A percentile compares a stretch with the other conserved stretches of the same genome.
Evolutionary conservation across 495 filamentous ascomycete genomes (phyloP).

Genomic region (Neurospora sp.): DNA sequence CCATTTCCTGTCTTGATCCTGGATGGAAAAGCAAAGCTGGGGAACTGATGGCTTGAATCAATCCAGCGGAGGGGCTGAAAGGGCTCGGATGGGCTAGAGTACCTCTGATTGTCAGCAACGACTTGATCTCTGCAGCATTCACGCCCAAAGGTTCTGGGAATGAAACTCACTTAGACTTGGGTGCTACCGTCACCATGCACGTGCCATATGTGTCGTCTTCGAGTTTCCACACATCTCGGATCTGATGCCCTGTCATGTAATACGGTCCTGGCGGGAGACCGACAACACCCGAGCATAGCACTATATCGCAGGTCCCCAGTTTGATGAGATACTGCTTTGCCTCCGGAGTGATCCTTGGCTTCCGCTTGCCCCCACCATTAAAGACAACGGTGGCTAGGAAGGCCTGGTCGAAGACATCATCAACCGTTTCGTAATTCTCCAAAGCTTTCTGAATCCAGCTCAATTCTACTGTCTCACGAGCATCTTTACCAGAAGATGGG

Average conservation of each 20-base stretch:
- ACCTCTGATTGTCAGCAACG: neutral
- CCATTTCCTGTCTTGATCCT: neutral
- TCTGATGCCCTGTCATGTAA: neutral
- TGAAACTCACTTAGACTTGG: neutral
- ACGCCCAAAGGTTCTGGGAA: neutral
- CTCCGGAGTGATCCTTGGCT: neutral
- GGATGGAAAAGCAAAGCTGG: neutral
- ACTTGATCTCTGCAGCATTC: neutral
- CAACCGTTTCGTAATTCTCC: neutral
- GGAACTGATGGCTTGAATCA: neutral
- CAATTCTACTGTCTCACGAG: neutral
- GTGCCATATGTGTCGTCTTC: neutral
- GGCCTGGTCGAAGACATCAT: neutral
- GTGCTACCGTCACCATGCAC: neutral
- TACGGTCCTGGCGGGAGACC: neutral
- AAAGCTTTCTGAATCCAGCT: neutral
- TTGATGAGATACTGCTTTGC: neutral
- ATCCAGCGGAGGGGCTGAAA: neutral
- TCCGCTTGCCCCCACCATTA: neutral
- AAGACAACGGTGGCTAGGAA: neutral
- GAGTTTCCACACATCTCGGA: neutral
- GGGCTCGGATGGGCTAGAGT: neutral
- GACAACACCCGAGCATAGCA: neutral
- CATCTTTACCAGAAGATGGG: neutral
- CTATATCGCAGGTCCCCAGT: neutral